These are phyloP conservation scores for Hyphodiscus hymeniophilus DNA, from an alignment of 495 filamentous ascomycete species.

Conservation along the genomic window DNA sequence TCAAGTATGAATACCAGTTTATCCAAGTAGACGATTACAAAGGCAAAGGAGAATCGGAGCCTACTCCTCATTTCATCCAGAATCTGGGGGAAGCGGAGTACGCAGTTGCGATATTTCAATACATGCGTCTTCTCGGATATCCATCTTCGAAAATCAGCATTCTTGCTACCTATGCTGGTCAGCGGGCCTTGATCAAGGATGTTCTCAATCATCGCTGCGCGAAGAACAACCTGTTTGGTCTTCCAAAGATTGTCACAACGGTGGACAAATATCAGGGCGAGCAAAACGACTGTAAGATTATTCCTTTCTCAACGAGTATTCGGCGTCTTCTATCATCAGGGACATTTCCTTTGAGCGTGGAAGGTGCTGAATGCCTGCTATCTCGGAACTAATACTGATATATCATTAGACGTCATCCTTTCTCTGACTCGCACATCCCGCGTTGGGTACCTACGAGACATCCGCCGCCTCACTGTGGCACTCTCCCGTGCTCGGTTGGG, in stretches of 20 bases:
- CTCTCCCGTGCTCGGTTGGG: constrained; percentile 88
- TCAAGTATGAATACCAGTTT: constrained; percentile 92
- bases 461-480: constrained; percentile 92
- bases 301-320: not conserved
- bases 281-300: constrained; percentile 89
- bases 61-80: constrained; percentile 93
- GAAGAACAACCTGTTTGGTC: constrained; percentile 76
- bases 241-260: constrained; percentile 85
- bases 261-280: constrained; percentile 99
- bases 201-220: constrained; percentile 79
- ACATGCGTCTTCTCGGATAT: constrained; percentile 96
- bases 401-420: constrained; percentile 73
- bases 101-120: constrained; percentile 89
- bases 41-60: constrained; percentile 78
- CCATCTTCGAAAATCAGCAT: constrained; percentile 88
- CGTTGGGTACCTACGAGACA: constrained; percentile 89
- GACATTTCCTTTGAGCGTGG: no score
- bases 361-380: no score
- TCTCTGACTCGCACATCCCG: constrained; percentile 81
- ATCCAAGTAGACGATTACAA: constrained; percentile 95
- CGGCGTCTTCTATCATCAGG: no score
- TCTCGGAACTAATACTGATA: no score
- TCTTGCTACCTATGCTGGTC: constrained; percentile 90
- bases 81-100: constrained; percentile 98
- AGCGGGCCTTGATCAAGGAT: constrained; percentile 83